Evolutionary conservation across 1,284 basidiomycete species (phyloP).

Genomic region (Macrocybe sp.): DNA sequence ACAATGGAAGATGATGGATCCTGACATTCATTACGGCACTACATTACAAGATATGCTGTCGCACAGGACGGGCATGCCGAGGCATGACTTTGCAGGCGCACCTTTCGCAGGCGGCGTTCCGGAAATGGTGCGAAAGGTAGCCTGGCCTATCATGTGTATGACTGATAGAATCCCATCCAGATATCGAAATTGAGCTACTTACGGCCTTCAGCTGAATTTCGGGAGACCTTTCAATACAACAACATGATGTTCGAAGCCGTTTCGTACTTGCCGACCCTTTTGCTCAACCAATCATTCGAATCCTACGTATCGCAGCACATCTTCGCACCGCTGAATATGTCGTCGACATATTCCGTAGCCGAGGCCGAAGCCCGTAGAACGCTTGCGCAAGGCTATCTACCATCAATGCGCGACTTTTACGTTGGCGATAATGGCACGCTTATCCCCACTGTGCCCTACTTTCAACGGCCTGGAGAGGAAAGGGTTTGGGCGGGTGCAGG

Average conservation of each 20-base stretch:
- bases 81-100: conserved; percentile 31
- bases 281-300: conserved; percentile 31
- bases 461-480: conserved; percentile 29
- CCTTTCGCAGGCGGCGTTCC: conserved; percentile 22
- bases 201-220: conserved; percentile 33
- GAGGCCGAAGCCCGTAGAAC: conserved; percentile 29
- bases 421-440: conserved; percentile 23
- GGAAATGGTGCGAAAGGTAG: conserved; percentile 24
- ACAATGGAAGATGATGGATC: conserved; percentile 31
- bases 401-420: conserved; percentile 24
- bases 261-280: conserved; percentile 30
- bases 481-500: conserved; percentile 36
- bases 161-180: conserved; percentile 9
- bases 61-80: conserved; percentile 36
- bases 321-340: conserved; percentile 39
- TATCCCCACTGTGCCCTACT: conserved; percentile 30
- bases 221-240: conserved; percentile 40
- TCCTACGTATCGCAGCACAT: conserved; percentile 36
- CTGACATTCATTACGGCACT: conserved; percentile 22
- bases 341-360: conserved; percentile 36
- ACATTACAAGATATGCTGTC: conserved; percentile 34
- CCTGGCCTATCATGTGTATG: background rate
- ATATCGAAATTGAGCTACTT: conserved; percentile 32
- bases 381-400: conserved; percentile 32
- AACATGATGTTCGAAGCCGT: conserved; percentile 38